Evolutionary conservation across 192 early-diverging fungal genomes (phyloP).

Genomic region (Helicostylum pulchrum): DNA sequence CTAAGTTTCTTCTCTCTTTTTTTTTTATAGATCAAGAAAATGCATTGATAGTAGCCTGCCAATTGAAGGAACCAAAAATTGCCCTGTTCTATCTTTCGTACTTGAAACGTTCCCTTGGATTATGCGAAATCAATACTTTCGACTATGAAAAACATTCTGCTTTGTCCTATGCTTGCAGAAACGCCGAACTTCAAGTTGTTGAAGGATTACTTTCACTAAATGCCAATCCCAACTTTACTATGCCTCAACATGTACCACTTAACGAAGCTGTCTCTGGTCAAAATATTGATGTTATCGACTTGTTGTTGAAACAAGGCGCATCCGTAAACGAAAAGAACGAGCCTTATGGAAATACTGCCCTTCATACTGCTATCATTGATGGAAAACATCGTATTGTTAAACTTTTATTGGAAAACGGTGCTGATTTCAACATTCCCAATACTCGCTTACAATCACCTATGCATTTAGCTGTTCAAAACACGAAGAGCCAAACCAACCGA

Average conservation of each 20-base stretch:
- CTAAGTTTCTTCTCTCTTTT: neutral
- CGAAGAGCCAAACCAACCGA: constrained; percentile 45
- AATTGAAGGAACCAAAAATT: neutral
- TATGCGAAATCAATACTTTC: constrained; percentile 13
- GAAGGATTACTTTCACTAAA: neutral
- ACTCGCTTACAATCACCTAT: constrained; percentile 41
- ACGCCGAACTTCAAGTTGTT: constrained; percentile 12
- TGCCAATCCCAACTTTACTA: constrained; percentile 14
- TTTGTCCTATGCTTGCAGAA: constrained; percentile 10
- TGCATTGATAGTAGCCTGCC: neutral
- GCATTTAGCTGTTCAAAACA: constrained; percentile 45
- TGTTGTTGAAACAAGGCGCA: constrained; percentile 18
- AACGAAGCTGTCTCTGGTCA: constrained; percentile 17
- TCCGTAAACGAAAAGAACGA: constrained; percentile 4
- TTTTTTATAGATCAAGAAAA: constrained; percentile 19
- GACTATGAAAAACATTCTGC: constrained; percentile 10
- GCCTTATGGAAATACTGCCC: constrained; percentile 22
- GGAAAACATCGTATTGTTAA: constrained; percentile 41
- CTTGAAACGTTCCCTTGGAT: neutral
- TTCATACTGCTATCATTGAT: constrained; percentile 43
- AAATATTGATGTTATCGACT: constrained; percentile 5
- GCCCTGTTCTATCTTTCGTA: neutral
- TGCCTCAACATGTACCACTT: constrained; percentile 6
- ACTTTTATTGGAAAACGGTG: constrained; percentile 42
- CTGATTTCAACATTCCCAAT: constrained; percentile 18